These are phyloP conservation scores for Backusella mclennaniae DNA, from an alignment of 192 early-diverging fungal genomes.

Conservation along the genomic window DNA sequence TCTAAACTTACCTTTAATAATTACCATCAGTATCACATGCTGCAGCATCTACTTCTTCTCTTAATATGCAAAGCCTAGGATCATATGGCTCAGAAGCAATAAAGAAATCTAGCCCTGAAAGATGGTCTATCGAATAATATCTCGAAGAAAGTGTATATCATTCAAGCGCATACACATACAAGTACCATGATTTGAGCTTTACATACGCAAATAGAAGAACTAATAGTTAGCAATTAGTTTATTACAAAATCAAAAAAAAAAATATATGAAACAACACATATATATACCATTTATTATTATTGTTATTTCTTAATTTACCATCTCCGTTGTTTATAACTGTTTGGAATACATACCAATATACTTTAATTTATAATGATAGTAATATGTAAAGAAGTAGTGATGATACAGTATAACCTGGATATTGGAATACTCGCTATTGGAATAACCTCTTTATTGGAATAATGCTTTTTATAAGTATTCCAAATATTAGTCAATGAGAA, in stretches of 20 bases:
- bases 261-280: not conserved
- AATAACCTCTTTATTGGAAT: no score
- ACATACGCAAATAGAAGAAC: not conserved
- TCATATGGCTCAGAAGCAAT: conserved; percentile 5
- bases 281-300: not conserved
- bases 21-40: conserved; percentile 27
- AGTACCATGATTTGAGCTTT: not conserved
- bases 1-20: not conserved
- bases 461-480: no score
- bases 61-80: conserved; percentile 24
- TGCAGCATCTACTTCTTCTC: conserved; percentile 19
- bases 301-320: not conserved
- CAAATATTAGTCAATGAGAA: no score
- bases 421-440: no score
- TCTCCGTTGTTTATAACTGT: not conserved
- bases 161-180: not conserved
- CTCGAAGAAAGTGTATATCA: not conserved
- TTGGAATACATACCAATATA: not conserved
- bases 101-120: conserved; percentile 23
- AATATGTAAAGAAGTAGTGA: not conserved
- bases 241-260: not conserved
- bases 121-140: conserved; percentile 42
- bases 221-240: not conserved
- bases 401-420: no score
- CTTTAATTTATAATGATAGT: not conserved